Conservation (phyloP, 1,139 yeast genomes). For the Saccharomycopsis hybrid region DNA sequence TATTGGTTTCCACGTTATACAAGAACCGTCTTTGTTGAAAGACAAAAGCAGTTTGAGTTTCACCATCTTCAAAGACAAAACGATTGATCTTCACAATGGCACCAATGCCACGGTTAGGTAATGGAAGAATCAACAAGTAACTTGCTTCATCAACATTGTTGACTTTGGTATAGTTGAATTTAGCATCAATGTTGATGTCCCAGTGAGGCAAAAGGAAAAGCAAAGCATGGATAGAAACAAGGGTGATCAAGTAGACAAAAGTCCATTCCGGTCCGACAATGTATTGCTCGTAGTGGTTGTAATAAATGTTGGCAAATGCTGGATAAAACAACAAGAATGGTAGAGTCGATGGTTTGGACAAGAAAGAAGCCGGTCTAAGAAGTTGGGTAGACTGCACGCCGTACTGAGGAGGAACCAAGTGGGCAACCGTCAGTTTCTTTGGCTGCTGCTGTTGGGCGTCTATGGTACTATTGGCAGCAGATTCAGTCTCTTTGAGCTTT, state of each 20-base stretch:
- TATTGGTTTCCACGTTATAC: conserved; percentile 45
- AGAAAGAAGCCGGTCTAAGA: conserved; percentile 58
- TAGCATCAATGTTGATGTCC: conserved; percentile 68
- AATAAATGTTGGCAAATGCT: conserved; percentile 58
- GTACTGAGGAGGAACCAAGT: conserved; percentile 8
- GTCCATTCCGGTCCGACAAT: conserved; percentile 80
- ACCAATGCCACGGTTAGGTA: conserved; percentile 80
- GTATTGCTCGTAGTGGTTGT: conserved; percentile 66
- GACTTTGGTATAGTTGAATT: conserved; percentile 63
- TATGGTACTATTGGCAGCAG: too few species aligned
- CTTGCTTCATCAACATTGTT: conserved; percentile 53
- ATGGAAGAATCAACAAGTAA: conserved; percentile 70
- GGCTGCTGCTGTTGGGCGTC: too few species aligned
- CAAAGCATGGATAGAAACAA: conserved; percentile 66
- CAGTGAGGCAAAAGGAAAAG: conserved; percentile 93
- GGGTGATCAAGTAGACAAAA: conserved; percentile 72
- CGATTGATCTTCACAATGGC: conserved; percentile 65
- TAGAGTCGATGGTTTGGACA: conserved; percentile 72
- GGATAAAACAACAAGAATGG: conserved; percentile 84
- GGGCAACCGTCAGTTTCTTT: too few species aligned
- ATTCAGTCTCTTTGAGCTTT: too few species aligned
- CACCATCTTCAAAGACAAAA: conserved; percentile 52
- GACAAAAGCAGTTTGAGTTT: conserved; percentile 61
- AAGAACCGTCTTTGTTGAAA: conserved; percentile 93
- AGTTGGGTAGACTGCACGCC: conserved; percentile 61